Conservation (phyloP, 2,329 filamentous ascomycete genomes). For the Colletotrichum tropicale region DNA sequence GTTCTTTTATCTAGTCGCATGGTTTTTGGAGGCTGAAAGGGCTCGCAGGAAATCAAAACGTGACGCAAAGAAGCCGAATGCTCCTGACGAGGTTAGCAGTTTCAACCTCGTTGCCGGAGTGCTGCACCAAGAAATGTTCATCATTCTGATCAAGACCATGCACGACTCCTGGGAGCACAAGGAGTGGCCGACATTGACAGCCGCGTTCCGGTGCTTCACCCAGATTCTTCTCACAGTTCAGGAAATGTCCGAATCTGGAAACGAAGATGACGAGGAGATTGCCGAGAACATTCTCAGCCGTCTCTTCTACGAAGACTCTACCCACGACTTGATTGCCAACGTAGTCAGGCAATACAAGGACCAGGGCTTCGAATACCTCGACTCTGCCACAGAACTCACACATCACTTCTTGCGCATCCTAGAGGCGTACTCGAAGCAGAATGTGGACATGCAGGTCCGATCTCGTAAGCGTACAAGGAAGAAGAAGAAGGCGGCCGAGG, state of each 20-base stretch:
- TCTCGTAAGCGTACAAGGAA: constrained; percentile 75
- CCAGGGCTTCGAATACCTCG: constrained; percentile 91
- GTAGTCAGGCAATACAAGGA: constrained; percentile 89
- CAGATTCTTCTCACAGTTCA: constrained; percentile 92
- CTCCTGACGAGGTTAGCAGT: constrained; percentile 65
- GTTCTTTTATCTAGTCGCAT: constrained; percentile 90
- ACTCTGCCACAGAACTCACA: constrained; percentile 87
- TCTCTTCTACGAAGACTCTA: constrained; percentile 98
- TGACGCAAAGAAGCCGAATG: constrained; percentile 46
- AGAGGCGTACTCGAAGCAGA: constrained; percentile 93
- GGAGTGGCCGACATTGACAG: constrained; percentile 84
- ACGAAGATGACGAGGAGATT: constrained; percentile 96
- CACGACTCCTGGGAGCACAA: constrained; percentile 81
- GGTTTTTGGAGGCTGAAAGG: constrained; percentile 90
- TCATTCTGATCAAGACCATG: constrained; percentile 84
- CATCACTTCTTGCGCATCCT: constrained; percentile 93
- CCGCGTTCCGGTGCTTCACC: constrained; percentile 92
- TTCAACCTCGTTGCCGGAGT: constrained; percentile 90
- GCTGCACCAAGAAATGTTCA: constrained; percentile 93
- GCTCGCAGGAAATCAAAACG: constrained; percentile 68
- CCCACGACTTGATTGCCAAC: constrained; percentile 83
- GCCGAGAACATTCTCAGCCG: constrained; percentile 95
- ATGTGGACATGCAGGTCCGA: constrained; percentile 90
- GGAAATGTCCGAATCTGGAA: constrained; percentile 82
- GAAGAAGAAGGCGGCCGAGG: constrained; percentile 70